Evolutionary conservation across 768 basidiomycete species (phyloP).

Genomic region (Tricholoma sp.): DNA sequence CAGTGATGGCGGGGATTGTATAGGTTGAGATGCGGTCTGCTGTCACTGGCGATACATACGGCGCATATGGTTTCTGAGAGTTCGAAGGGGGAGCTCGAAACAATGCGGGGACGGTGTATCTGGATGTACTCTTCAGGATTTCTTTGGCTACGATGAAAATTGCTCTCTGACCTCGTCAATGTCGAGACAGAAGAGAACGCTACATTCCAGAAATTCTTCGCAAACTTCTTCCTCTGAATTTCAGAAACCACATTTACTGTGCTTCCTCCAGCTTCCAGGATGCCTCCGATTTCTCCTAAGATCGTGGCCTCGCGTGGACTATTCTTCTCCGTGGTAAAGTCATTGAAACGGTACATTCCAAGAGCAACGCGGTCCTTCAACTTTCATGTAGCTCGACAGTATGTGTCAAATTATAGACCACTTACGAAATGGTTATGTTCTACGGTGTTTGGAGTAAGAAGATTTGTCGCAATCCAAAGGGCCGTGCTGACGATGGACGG

Average conservation of each 20-base stretch:
- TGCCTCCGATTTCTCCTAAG: conserved; percentile 38
- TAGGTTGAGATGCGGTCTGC: conserved; percentile 35
- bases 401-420: not conserved
- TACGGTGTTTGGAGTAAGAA: conserved; percentile 40
- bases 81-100: conserved; percentile 43
- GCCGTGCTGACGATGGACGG: conserved; percentile 54
- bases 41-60: conserved; percentile 36
- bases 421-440: conserved; percentile 50
- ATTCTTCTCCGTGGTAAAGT: conserved; percentile 36
- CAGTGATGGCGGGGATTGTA: conserved; percentile 43
- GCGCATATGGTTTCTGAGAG: conserved; percentile 28
- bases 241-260: conserved; percentile 44
- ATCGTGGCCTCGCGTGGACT: conserved; percentile 35
- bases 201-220: conserved; percentile 64
- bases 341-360: conserved; percentile 49
- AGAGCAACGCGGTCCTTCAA: conserved; percentile 44
- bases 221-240: conserved; percentile 58
- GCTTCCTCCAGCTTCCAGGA: conserved; percentile 46
- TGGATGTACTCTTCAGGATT: conserved; percentile 5
- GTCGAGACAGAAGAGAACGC: conserved; percentile 49
- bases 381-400: not conserved
- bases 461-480: conserved; percentile 50
- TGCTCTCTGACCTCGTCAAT: conserved; percentile 33
- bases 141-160: not conserved
- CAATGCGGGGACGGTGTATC: conserved; percentile 43